Evolutionary conservation across 257 asterid species (phyloP), one percentile per base, ranked within the genome.

Genomic region (Gentiana dahurica): DNA sequence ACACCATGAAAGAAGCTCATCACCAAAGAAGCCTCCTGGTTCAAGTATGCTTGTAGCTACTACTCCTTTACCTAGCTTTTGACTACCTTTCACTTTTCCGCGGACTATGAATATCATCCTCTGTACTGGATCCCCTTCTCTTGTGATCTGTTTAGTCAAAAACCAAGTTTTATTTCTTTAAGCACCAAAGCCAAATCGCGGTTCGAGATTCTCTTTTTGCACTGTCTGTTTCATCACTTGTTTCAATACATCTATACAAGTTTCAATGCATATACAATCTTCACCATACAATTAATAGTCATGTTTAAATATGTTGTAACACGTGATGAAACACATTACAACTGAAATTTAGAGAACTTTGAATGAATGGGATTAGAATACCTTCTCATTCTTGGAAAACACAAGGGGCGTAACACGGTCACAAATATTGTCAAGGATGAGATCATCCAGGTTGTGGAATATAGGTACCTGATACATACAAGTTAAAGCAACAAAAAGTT

Each of bases 1-100:
- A 32, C 71, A 70, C 80, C 76, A 74, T 1, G 70, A 59, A n/a
- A 74, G 68, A 6, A 74, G 73, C 59, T 74, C 80, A 47, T 74
- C 79, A 3, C 79, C 79, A 24, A 65, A 53, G 10, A 70, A 74
- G 68, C 71, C 63, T 9, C 79, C 79, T 0, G 73, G 76, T 38
- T 68, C 68, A 66, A 74, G 37, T 43, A 66, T 55, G 67, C 67
- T 70, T 54, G 45, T 47, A 24, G 69, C 68, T 36, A 60, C 13
- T 35, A 34, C 49, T 50, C 65, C 65, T 36, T 70, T 65, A 7
- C 63, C 8, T 6, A 66, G 59, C 13, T 52, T 57, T 59, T 74
- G 79, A 44, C 73, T 62, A 37, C 80, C 63, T 36, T 54, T 62
- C 5, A 75, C 57, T 41, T 58, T 54, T 0, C 80, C 80, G 12